phyloP scores from a whole-genome alignment of 31 red algal species.

The Porphyra umbilicalis region DNA sequence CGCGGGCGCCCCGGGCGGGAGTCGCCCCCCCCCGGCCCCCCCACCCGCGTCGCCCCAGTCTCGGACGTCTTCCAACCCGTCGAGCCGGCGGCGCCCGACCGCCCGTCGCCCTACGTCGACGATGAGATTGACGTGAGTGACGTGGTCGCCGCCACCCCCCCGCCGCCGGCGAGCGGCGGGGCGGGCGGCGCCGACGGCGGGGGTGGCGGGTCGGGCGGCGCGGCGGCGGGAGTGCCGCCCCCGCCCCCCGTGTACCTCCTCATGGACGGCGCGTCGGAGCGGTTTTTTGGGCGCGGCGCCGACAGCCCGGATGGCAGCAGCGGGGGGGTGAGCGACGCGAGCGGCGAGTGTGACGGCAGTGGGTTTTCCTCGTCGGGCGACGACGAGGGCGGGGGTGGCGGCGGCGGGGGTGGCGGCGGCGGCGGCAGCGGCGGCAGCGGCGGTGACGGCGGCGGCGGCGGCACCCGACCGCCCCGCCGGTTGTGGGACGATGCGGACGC shows the following conservation, averaged over 20 bases:
- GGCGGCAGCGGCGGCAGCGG: not conserved
- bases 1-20: too few species aligned
- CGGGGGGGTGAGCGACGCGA: not conserved
- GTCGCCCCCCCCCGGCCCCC: not conserved
- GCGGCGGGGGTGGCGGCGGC: too few species aligned
- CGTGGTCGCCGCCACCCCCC: not conserved
- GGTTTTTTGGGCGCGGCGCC: not conserved
- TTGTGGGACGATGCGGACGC: not conserved
- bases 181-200: too few species aligned
- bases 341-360: not conserved
- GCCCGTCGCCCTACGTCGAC: not conserved
- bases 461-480: not conserved
- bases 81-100: not conserved
- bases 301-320: not conserved
- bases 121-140: not conserved
- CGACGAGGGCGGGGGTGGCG: not conserved
- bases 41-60: not conserved
- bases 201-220: too few species aligned
- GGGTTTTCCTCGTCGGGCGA: not conserved
- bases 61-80: not conserved
- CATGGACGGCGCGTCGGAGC: not conserved
- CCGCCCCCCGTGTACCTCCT: not conserved
- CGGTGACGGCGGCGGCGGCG: not conserved
- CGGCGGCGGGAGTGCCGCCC: not conserved
- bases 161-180: not conserved